Conservation (phyloP, 768 basidiomycete genomes). For the Leccinum subtestaceum region DNA sequence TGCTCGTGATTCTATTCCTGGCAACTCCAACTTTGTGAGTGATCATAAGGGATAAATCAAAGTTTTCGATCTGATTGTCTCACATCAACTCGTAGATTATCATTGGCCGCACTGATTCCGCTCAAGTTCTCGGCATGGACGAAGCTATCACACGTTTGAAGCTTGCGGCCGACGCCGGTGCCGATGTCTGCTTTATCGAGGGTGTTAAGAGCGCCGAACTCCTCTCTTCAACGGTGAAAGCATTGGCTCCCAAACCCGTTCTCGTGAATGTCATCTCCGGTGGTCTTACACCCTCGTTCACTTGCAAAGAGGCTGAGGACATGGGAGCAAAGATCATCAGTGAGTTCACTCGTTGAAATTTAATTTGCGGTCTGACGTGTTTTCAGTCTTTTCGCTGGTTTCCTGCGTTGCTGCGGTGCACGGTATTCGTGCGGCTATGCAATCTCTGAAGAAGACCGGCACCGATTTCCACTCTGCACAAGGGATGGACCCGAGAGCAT, state of each 20-base stretch:
- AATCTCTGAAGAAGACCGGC: constrained; percentile 70
- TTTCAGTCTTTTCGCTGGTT: constrained; percentile 68
- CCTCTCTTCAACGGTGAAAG: constrained; percentile 59
- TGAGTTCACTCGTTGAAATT: constrained; percentile 33
- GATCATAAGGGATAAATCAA: background rate
- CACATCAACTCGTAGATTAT: constrained; percentile 45
- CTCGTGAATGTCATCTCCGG: constrained; percentile 81
- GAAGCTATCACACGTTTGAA: constrained; percentile 65
- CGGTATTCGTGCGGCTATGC: constrained; percentile 76
- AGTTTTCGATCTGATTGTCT: background rate
- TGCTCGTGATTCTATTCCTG: constrained; percentile 73
- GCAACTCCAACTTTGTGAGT: constrained; percentile 69
- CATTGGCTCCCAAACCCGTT: constrained; percentile 70
- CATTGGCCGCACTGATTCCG: constrained; percentile 75
- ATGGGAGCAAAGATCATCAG: constrained; percentile 78
- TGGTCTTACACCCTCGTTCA: constrained; percentile 74
- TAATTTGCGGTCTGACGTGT: background rate
- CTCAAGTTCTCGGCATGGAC: constrained; percentile 77
- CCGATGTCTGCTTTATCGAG: constrained; percentile 81
- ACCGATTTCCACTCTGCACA: constrained; percentile 60
- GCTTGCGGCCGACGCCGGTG: constrained; percentile 69
- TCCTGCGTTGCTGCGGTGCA: constrained; percentile 77
- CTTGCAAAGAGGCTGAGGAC: constrained; percentile 61
- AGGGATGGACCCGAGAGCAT: constrained; percentile 76
- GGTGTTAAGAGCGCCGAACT: constrained; percentile 70